A percentile compares a stretch with the other conserved stretches of the same genome.
These are phyloP conservation scores for Epithele typhae DNA, from an alignment of 768 basidiomycete genomes.

Conservation along the genomic window DNA sequence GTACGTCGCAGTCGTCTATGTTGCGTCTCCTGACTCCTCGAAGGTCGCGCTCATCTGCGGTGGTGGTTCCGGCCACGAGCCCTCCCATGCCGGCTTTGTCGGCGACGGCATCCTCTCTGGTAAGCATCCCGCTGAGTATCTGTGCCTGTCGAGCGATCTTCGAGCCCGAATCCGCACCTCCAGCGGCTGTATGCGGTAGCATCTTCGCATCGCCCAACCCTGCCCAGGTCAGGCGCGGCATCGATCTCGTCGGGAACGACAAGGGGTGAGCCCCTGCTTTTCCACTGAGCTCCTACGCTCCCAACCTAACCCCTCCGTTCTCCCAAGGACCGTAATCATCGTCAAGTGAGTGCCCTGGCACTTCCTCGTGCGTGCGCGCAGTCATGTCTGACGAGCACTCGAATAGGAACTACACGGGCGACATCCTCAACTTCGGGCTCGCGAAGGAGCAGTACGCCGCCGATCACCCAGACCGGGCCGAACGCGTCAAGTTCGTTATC, in stretches of 20 bases:
- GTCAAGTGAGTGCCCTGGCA: slow-evolving; percentile 65
- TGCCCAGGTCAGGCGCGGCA: slow-evolving; percentile 74
- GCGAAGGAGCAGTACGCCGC: slow-evolving; percentile 83
- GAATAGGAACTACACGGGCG: slow-evolving; percentile 83
- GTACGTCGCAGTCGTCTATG: slow-evolving; percentile 51
- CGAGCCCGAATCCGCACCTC: no score
- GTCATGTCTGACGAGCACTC: neutral
- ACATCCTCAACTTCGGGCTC: slow-evolving; percentile 87
- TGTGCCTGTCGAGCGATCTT: slow-evolving; percentile 46
- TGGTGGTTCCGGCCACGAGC: slow-evolving; percentile 89
- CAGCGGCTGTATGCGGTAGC: slow-evolving; percentile 80
- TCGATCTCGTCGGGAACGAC: slow-evolving; percentile 70
- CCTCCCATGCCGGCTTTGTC: slow-evolving; percentile 87
- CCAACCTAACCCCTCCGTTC: neutral
- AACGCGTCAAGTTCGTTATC: slow-evolving; percentile 68
- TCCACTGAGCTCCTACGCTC: neutral
- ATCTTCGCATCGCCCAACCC: slow-evolving; percentile 91
- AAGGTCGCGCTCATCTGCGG: slow-evolving; percentile 80
- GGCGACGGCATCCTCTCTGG: slow-evolving; percentile 65
- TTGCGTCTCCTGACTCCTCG: slow-evolving; percentile 49
- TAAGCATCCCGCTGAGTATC: no score
- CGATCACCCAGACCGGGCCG: slow-evolving; percentile 59
- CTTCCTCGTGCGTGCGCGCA: neutral
- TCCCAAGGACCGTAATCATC: slow-evolving; percentile 69
- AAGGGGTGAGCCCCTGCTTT: slow-evolving; percentile 51